Percentiles rank a stretch among this genome's conserved stretches.
These are phyloP conservation scores for Fomes fomentarius DNA, from an alignment of 1,284 basidiomycete genomes.

Conservation along the genomic window DNA sequence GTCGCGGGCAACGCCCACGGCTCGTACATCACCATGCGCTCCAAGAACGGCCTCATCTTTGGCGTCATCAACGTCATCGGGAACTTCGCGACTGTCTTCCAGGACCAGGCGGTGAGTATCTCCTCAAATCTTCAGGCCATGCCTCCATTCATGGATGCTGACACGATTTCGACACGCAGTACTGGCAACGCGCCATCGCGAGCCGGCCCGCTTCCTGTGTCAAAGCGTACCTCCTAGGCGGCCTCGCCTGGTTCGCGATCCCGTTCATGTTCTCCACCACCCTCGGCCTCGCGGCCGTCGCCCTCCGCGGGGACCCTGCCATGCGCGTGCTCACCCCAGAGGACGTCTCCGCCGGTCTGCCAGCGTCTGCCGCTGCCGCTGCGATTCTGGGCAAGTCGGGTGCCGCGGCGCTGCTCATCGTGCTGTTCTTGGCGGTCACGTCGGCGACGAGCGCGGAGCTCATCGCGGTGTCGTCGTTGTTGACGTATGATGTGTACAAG, in stretches of 20 bases:
- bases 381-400: slow-evolving; percentile 80
- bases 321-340: slow-evolving; percentile 60
- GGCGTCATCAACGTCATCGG: slow-evolving; percentile 87
- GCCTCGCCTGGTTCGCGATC: slow-evolving; percentile 89
- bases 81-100: slow-evolving; percentile 60
- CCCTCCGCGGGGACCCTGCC: slow-evolving; percentile 71
- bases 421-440: slow-evolving; percentile 85
- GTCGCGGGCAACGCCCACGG: slow-evolving; percentile 63
- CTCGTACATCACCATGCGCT: slow-evolving; percentile 79
- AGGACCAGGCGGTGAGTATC: slow-evolving; percentile 44
- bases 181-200: slow-evolving; percentile 90
- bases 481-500: slow-evolving; percentile 82
- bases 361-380: slow-evolving; percentile 80
- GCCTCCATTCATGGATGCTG: not conserved
- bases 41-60: slow-evolving; percentile 83
- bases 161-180: slow-evolving; percentile 30
- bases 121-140: not conserved
- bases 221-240: slow-evolving; percentile 88
- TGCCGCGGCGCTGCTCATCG: slow-evolving; percentile 69
- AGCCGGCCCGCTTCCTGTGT: slow-evolving; percentile 82
- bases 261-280: slow-evolving; percentile 83
- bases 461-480: slow-evolving; percentile 81
- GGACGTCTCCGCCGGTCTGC: slow-evolving; percentile 83
- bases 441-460: slow-evolving; percentile 88
- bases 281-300: slow-evolving; percentile 82